Evolutionary conservation across 2,329 filamentous ascomycete genomes (phyloP).

Genomic region (Cercospora nicotianae): DNA sequence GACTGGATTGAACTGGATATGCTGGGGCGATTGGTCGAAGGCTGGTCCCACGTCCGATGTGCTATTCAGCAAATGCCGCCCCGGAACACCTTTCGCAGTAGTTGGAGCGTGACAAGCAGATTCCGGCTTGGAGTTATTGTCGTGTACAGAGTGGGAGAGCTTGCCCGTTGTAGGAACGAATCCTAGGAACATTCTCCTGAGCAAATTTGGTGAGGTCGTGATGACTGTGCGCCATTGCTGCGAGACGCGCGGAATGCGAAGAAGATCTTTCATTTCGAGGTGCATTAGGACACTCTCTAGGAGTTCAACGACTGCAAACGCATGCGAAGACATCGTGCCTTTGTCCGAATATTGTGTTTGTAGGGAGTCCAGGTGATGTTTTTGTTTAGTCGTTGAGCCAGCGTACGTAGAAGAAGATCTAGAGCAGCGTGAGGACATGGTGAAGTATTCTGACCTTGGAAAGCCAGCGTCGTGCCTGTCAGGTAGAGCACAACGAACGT

Average conservation of each 20-base stretch:
- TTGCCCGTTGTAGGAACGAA: conserved; percentile 17
- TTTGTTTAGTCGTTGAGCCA: background rate
- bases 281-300: conserved; percentile 19
- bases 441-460: background rate
- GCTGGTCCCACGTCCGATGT: background rate
- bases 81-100: background rate
- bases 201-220: conserved; percentile 15
- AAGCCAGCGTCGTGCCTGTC: background rate
- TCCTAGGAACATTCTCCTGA: conserved; percentile 13
- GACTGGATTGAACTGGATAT: conserved; percentile 18
- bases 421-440: background rate
- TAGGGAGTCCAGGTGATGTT: background rate
- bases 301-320: conserved; percentile 16
- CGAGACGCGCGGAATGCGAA: conserved; percentile 18
- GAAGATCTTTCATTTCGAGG: conserved; percentile 18
- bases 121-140: background rate
- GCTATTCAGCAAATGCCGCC: background rate
- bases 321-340: background rate
- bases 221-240: conserved; percentile 18
- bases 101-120: background rate
- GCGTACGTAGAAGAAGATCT: background rate
- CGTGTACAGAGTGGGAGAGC: conserved; percentile 9
- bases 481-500: background rate
- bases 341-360: background rate
- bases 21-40: background rate